Conservation (phyloP, 2,329 filamentous ascomycete genomes). For the Beauveria sp. region DNA sequence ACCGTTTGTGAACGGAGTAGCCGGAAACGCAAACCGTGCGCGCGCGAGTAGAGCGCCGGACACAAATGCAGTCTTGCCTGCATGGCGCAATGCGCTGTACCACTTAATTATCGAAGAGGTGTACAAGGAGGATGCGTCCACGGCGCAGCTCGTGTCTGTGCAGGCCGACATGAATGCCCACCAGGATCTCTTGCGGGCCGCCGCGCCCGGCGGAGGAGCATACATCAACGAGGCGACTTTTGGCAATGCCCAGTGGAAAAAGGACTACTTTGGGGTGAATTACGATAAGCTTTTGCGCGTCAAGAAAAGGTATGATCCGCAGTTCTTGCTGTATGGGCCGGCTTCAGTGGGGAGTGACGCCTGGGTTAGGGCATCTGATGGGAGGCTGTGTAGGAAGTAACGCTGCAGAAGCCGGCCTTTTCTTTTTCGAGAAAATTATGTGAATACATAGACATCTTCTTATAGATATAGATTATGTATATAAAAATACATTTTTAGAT, state of each 20-base stretch:
- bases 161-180: slow-evolving; percentile 1
- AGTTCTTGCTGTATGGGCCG: slow-evolving; percentile 36
- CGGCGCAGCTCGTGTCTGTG: not conserved
- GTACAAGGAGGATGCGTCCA: not conserved
- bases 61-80: not conserved
- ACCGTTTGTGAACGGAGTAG: not conserved
- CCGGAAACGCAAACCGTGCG: not conserved
- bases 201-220: slow-evolving; percentile 33
- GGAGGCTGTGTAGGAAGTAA: slow-evolving; percentile 30
- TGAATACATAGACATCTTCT: not conserved
- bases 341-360: slow-evolving; percentile 44
- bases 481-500: no score
- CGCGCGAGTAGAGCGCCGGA: not conserved
- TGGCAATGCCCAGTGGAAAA: slow-evolving; percentile 32
- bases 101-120: not conserved
- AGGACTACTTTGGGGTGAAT: slow-evolving; percentile 38
- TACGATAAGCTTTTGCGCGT: slow-evolving; percentile 33
- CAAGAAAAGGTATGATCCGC: slow-evolving; percentile 44
- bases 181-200: slow-evolving; percentile 20
- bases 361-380: slow-evolving; percentile 30
- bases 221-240: slow-evolving; percentile 48
- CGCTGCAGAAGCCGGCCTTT: not conserved
- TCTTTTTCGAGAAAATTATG: not conserved
- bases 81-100: slow-evolving; percentile 1
- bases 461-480: not conserved